Evolutionary conservation across 2,329 filamentous ascomycete genomes (phyloP).

Genomic region (Myriosclerotinia scirpicola): DNA sequence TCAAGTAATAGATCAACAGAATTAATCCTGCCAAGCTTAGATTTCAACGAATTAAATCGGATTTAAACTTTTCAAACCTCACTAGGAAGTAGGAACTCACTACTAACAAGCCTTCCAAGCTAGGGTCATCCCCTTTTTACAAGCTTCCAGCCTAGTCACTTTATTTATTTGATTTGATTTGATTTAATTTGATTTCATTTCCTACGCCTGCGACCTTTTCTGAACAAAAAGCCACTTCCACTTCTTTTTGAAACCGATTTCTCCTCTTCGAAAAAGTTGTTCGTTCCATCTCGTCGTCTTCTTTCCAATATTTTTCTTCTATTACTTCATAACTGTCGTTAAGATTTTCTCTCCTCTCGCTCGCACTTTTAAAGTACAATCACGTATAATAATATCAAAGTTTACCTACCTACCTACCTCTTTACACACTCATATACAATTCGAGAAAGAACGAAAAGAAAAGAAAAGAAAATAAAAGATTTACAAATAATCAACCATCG

Average conservation of each 20-base stretch:
- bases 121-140: neutral
- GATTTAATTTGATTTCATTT: neutral
- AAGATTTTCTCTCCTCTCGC: slow-evolving; percentile 10
- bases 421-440: neutral
- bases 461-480: neutral
- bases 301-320: neutral
- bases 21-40: neutral
- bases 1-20: neutral
- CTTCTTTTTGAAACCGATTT: neutral
- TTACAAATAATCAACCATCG: no score
- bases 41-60: neutral
- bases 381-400: slow-evolving; percentile 14
- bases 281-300: neutral
- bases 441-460: neutral
- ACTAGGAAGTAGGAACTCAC: neutral
- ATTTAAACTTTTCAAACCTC: neutral
- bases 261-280: slow-evolving; percentile 11
- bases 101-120: neutral
- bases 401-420: no score
- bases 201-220: neutral
- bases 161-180: neutral
- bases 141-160: neutral
- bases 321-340: slow-evolving; percentile 24
- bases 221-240: slow-evolving; percentile 22
- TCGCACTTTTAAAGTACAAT: neutral